A percentile compares a stretch with the other conserved stretches of the same genome.
Evolutionary conservation across 768 basidiomycete genomes (phyloP).

Genomic region (Guyanaporus albipodus): DNA sequence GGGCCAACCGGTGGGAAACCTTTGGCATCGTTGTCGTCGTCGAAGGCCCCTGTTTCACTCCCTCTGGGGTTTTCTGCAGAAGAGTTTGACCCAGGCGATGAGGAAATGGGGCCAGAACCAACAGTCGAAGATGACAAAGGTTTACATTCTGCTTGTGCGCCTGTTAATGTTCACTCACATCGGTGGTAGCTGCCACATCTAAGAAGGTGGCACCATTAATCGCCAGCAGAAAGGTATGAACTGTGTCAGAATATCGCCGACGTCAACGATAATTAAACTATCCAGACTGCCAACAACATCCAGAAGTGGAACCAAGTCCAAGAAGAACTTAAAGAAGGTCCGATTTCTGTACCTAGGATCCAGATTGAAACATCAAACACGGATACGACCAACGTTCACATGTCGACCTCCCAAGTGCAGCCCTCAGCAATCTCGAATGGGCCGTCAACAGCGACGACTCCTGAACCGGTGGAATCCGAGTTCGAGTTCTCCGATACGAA

Average conservation of each 20-base stretch:
- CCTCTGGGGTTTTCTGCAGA: slow-evolving; percentile 67
- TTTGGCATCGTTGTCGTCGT: slow-evolving; percentile 14
- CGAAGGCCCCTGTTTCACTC: slow-evolving; percentile 39
- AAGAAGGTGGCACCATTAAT: slow-evolving; percentile 81
- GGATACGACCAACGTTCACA: slow-evolving; percentile 3
- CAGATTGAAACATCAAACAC: slow-evolving; percentile 6
- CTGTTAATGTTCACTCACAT: slow-evolving; percentile 7
- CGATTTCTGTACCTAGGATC: slow-evolving; percentile 24
- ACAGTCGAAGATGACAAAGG: slow-evolving; percentile 47
- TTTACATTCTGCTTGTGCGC: background rate
- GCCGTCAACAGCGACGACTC: slow-evolving; percentile 31
- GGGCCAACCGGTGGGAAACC: slow-evolving; percentile 20
- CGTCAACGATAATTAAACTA: background rate
- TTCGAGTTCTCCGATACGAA: slow-evolving; percentile 80
- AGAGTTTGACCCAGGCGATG: slow-evolving; percentile 43
- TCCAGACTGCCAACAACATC: slow-evolving; percentile 83
- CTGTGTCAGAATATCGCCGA: background rate
- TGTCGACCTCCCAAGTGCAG: slow-evolving; percentile 11
- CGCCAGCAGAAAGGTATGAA: slow-evolving; percentile 75
- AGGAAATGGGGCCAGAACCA: slow-evolving; percentile 41
- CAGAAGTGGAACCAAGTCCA: slow-evolving; percentile 97
- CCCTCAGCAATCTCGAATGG: slow-evolving; percentile 12
- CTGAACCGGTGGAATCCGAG: slow-evolving; percentile 50
- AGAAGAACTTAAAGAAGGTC: slow-evolving; percentile 66
- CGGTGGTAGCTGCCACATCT: slow-evolving; percentile 39